phyloP scores from a whole-genome alignment of 495 filamentous ascomycete species.

The Mytilinidion resinicola region DNA sequence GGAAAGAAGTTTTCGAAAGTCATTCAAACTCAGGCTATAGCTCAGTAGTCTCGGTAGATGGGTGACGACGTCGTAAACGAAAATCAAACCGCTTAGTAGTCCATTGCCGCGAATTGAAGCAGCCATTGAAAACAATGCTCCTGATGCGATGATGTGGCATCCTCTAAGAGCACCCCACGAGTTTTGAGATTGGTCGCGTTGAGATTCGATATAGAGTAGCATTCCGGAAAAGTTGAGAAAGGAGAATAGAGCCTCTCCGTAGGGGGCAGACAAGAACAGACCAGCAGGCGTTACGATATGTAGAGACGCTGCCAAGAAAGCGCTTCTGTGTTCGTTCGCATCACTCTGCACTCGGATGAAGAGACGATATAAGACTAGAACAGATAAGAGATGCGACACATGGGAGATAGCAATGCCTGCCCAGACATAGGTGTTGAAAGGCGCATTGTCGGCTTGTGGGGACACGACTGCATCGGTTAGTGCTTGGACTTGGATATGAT shows the following conservation, averaged over 20 bases:
- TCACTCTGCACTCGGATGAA: conserved; percentile 36
- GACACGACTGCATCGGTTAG: conserved; percentile 15
- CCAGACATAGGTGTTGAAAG: conserved; percentile 32
- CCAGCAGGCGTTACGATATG: conserved; percentile 84
- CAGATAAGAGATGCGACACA: conserved; percentile 66
- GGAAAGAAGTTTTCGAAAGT: conserved; percentile 44
- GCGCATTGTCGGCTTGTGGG: neutral
- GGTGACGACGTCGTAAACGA: conserved; percentile 52
- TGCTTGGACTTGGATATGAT: neutral
- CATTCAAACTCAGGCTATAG: conserved; percentile 6
- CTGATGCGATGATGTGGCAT: conserved; percentile 50
- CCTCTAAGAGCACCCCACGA: conserved; percentile 31
- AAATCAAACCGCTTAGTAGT: conserved; percentile 69
- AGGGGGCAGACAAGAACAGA: conserved; percentile 83
- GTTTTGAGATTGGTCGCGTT: conserved; percentile 21
- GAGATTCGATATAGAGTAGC: conserved; percentile 50
- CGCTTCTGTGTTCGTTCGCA: conserved; percentile 38
- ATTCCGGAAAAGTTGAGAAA: conserved; percentile 69
- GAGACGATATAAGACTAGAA: conserved; percentile 63
- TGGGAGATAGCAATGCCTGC: conserved; percentile 61
- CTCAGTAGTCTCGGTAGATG: conserved; percentile 31
- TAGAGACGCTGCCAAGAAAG: conserved; percentile 61
- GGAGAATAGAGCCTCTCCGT: conserved; percentile 73
- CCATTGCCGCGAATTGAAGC: conserved; percentile 81
- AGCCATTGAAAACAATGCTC: conserved; percentile 64